phyloP scores from a whole-genome alignment of 768 basidiomycete species.

The Auriscalpium microsporum region DNA sequence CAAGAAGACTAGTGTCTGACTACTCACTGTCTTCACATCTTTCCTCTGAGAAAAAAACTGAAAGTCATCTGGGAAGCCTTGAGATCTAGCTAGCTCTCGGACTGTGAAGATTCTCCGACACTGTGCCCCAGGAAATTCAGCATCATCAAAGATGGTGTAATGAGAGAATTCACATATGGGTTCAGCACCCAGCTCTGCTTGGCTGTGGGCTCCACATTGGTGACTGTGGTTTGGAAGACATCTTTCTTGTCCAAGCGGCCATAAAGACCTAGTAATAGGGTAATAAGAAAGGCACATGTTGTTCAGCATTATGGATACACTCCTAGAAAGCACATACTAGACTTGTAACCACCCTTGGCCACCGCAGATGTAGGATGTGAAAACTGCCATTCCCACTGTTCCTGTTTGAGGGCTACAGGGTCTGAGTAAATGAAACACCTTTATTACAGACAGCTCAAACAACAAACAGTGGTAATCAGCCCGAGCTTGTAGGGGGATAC shows the following conservation, averaged over 20 bases:
- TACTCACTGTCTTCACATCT: constrained; percentile 53
- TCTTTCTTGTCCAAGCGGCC: constrained; percentile 48
- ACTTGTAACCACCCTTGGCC: constrained; percentile 42
- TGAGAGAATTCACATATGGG: constrained; percentile 40
- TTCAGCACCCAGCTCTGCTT: constrained; percentile 68
- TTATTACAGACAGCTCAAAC: background rate
- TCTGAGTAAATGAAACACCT: constrained; percentile 2
- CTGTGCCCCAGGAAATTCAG: constrained; percentile 26
- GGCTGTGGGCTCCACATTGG: constrained; percentile 71
- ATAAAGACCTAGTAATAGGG: constrained; percentile 35
- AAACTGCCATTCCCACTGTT: constrained; percentile 52
- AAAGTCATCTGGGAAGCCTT: constrained; percentile 76
- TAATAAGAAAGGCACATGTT: constrained; percentile 11
- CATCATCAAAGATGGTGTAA: background rate
- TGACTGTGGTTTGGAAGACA: constrained; percentile 68
- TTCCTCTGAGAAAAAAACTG: constrained; percentile 45
- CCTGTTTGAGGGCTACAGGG: constrained; percentile 32
- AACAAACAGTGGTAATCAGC: constrained; percentile 61
- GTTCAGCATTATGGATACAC: background rate
- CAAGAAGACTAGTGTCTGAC: background rate
- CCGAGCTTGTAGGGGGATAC: constrained; percentile 44
- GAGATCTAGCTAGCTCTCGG: constrained; percentile 69
- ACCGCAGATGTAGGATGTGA: constrained; percentile 51
- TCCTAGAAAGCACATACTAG: constrained; percentile 29
- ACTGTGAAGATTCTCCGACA: constrained; percentile 65